phyloP scores from a whole-genome alignment of 2,329 filamentous ascomycete species.

The Annulohypoxylon truncatum region DNA sequence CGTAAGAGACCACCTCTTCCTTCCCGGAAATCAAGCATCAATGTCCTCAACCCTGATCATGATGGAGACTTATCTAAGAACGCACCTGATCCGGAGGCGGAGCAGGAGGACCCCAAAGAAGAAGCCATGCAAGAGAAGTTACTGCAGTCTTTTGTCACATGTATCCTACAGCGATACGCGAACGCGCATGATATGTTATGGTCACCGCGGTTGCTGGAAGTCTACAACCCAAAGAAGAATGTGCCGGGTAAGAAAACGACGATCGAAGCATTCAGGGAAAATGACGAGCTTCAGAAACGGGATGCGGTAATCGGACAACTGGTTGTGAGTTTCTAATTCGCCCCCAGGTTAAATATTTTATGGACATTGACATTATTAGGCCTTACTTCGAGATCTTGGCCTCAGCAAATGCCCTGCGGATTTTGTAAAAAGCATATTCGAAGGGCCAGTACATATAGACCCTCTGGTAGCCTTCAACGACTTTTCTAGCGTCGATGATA shows the following conservation, averaged over 20 bases:
- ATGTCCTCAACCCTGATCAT: slow-evolving; percentile 65
- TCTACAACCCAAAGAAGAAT: slow-evolving; percentile 71
- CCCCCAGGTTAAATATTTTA: neutral
- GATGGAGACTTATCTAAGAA: slow-evolving; percentile 65
- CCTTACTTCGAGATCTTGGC: slow-evolving; percentile 72
- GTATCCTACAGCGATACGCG: slow-evolving; percentile 79
- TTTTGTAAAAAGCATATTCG: slow-evolving; percentile 60
- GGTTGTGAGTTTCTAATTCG: slow-evolving; percentile 61
- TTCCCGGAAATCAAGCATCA: slow-evolving; percentile 67
- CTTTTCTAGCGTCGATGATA: slow-evolving; percentile 60
- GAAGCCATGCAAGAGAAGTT: slow-evolving; percentile 71
- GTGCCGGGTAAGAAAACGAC: slow-evolving; percentile 71
- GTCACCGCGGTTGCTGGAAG: slow-evolving; percentile 75
- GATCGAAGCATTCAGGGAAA: slow-evolving; percentile 72
- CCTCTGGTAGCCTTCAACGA: slow-evolving; percentile 62
- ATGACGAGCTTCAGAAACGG: slow-evolving; percentile 69
- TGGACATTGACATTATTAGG: slow-evolving; percentile 53
- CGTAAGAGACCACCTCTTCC: slow-evolving; percentile 73
- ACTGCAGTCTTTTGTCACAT: slow-evolving; percentile 81
- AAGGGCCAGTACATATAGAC: slow-evolving; percentile 56
- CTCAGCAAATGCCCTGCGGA: slow-evolving; percentile 59
- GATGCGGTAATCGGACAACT: slow-evolving; percentile 78
- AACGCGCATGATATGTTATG: slow-evolving; percentile 70
- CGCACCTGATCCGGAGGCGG: slow-evolving; percentile 71
- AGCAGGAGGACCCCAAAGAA: slow-evolving; percentile 67